phyloP scores from a whole-genome alignment of 106 monocot genomes.

The Posidonia australis region DNA sequence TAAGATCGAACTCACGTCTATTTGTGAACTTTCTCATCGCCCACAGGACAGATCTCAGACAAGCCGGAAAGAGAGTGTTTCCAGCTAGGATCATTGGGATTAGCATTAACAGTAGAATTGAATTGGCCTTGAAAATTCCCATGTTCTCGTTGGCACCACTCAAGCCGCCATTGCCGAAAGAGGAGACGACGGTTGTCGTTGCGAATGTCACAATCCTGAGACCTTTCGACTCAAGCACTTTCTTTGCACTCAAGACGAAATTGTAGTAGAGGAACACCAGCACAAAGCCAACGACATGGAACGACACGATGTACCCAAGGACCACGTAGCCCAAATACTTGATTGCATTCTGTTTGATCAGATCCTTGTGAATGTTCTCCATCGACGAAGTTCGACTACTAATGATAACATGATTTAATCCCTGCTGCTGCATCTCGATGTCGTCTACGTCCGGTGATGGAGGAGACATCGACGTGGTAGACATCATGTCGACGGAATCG shows the following conservation, averaged over 20 bases:
- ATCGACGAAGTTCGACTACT: not conserved
- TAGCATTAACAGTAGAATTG: slow-evolving; percentile 29
- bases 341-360: not conserved
- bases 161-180: slow-evolving; percentile 29
- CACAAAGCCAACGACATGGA: slow-evolving; percentile 23
- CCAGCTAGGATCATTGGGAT: slow-evolving; percentile 26
- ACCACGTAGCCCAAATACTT: slow-evolving; percentile 13
- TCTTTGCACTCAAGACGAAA: slow-evolving; percentile 1
- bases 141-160: slow-evolving; percentile 55
- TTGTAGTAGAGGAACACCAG: slow-evolving; percentile 25
- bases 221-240: slow-evolving; percentile 4
- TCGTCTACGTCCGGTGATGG: too few species aligned
- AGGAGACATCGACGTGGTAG: too few species aligned
- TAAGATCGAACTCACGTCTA: slow-evolving; percentile 13
- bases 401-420: not conserved
- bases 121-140: slow-evolving; percentile 27
- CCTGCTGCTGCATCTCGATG: too few species aligned
- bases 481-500: too few species aligned
- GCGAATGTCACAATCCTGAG: slow-evolving; percentile 18
- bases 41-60: slow-evolving; percentile 19
- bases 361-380: slow-evolving; percentile 5
- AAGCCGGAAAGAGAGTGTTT: slow-evolving; percentile 36
- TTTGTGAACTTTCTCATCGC: slow-evolving; percentile 5
- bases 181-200: slow-evolving; percentile 16
- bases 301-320: slow-evolving; percentile 23